phyloP scores from a whole-genome alignment of 2,329 filamentous ascomycete genomes.

The Zymoseptoria pseudotritici region DNA sequence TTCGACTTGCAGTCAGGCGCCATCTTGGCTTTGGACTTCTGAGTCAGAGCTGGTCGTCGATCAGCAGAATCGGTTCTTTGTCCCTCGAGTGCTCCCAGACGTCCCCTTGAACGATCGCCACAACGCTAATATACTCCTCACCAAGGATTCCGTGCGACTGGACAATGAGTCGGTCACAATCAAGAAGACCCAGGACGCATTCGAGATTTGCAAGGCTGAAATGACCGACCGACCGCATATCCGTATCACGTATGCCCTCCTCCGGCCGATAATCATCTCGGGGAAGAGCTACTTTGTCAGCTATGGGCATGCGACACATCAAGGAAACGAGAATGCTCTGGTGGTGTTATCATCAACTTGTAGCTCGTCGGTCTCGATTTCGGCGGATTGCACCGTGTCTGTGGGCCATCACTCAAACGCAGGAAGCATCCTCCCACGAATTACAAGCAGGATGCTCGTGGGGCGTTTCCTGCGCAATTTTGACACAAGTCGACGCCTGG shows the following conservation, averaged over 20 bases:
- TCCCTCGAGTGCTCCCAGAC: slow-evolving; percentile 17
- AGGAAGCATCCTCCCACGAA: slow-evolving; percentile 1
- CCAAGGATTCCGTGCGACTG: slow-evolving; percentile 4
- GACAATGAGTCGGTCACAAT: slow-evolving; percentile 3
- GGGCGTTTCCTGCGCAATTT: not conserved
- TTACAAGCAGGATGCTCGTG: slow-evolving; percentile 6
- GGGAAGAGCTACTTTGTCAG: slow-evolving; percentile 5
- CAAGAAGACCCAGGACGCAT: slow-evolving; percentile 2
- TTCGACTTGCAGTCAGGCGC: slow-evolving; percentile 5
- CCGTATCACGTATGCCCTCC: slow-evolving; percentile 3
- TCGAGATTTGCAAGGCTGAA: slow-evolving; percentile 1
- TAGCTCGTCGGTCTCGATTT: slow-evolving; percentile 2
- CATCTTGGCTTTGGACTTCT: slow-evolving; percentile 10
- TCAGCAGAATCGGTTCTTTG: slow-evolving; percentile 9
- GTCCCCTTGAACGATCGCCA: slow-evolving; percentile 19
- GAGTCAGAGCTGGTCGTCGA: slow-evolving; percentile 18
- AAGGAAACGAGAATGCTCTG: not conserved
- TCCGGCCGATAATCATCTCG: slow-evolving; percentile 2
- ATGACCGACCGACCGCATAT: not conserved
- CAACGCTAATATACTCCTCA: slow-evolving; percentile 20
- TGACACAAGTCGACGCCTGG: slow-evolving; percentile 3
- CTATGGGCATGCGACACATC: not conserved
- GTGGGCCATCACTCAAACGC: slow-evolving; percentile 2
- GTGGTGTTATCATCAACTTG: slow-evolving; percentile 4
- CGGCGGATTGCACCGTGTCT: not conserved